Percentiles rank a stretch among this genome's conserved stretches.
These are phyloP conservation scores for Sphagnurus paluster DNA, from an alignment of 1,284 basidiomycete species.

Conservation along the genomic window DNA sequence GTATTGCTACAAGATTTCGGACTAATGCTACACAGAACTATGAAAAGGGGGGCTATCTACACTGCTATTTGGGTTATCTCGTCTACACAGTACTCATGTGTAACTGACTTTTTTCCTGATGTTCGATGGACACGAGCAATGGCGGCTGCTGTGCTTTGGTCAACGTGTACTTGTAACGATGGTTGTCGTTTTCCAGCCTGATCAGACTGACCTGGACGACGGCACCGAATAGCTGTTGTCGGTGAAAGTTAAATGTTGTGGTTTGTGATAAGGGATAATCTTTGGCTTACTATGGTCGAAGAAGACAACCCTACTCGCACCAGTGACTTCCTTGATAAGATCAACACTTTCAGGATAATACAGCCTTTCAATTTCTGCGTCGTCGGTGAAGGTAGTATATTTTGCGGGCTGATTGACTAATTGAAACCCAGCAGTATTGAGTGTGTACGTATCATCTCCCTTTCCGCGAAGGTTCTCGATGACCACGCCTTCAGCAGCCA, in stretches of 20 bases:
- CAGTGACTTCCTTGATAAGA: conserved; percentile 60
- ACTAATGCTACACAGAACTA: too few relatives aligned
- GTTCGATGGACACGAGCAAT: conserved; percentile 52
- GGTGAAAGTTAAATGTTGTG: neutral
- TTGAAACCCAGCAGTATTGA: conserved; percentile 61
- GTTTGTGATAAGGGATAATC: conserved; percentile 15
- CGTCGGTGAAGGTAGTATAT: conserved; percentile 45
- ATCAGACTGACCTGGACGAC: conserved; percentile 36
- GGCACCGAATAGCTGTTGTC: conserved; percentile 41
- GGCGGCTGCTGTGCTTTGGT: conserved; percentile 54
- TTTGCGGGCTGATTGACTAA: conserved; percentile 41
- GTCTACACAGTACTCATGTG: too few relatives aligned
- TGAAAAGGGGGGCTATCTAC: too few relatives aligned
- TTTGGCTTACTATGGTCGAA: conserved; percentile 72
- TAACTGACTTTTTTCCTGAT: too few relatives aligned
- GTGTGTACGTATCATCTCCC: conserved; percentile 41
- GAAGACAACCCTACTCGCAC: conserved; percentile 55
- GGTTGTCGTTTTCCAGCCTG: conserved; percentile 43
- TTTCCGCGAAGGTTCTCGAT: conserved; percentile 63
- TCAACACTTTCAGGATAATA: conserved; percentile 64
- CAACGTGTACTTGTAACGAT: conserved; percentile 51
- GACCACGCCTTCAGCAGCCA: conserved; percentile 30
- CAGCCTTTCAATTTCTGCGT: conserved; percentile 47
- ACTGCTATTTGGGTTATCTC: too few relatives aligned
- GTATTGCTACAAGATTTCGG: too few relatives aligned